Conservation (phyloP, 805 yeast genomes). For the Hanseniaspora jakobsenii region DNA sequence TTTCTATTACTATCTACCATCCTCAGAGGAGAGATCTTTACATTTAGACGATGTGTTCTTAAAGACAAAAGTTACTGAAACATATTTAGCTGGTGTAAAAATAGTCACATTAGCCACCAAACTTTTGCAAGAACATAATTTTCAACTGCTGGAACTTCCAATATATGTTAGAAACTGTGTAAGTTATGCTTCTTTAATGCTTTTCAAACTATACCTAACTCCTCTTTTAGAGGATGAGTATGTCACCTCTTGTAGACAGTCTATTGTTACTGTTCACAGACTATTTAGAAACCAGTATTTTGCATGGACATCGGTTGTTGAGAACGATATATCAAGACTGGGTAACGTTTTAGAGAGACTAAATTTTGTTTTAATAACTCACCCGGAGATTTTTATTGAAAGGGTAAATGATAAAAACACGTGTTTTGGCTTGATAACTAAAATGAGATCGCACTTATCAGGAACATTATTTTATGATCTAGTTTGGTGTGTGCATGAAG, state of each 20-base stretch:
- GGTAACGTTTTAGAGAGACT: conserved; percentile 83
- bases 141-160: conserved; percentile 68
- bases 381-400: conserved; percentile 68
- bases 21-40: conserved; percentile 77
- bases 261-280: conserved; percentile 85
- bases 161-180: conserved; percentile 79
- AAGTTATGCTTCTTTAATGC: conserved; percentile 61
- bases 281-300: conserved; percentile 75
- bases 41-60: neutral
- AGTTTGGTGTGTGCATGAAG: conserved; percentile 91
- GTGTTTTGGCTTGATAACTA: conserved; percentile 48
- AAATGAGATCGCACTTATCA: conserved; percentile 86
- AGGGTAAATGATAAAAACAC: conserved; percentile 30
- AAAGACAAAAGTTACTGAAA: conserved; percentile 67
- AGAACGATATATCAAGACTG: conserved; percentile 80
- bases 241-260: conserved; percentile 80
- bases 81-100: conserved; percentile 69
- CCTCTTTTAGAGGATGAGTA: conserved; percentile 54
- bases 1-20: conserved; percentile 83
- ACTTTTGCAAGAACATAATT: conserved; percentile 43
- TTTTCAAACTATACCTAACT: conserved; percentile 72
- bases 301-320: conserved; percentile 75
- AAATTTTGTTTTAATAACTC: conserved; percentile 73
- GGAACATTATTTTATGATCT: conserved; percentile 84
- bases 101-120: conserved; percentile 67